A percentile compares a stretch with the other conserved stretches of the same genome.
phyloP scores from a whole-genome alignment of 2,329 filamentous ascomycete genomes.

The Cryphonectria radicalis region DNA sequence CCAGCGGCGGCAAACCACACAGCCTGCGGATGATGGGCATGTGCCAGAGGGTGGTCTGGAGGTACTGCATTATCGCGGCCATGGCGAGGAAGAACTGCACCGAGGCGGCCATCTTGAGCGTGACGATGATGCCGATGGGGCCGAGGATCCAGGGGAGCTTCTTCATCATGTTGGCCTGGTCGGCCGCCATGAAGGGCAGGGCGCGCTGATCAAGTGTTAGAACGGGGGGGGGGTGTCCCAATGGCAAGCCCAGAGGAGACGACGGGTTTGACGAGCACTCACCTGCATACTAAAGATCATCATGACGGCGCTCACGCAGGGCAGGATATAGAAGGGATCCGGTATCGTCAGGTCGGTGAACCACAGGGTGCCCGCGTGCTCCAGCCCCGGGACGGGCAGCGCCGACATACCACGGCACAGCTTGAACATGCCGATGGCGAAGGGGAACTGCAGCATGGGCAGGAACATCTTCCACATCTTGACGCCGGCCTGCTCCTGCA shows the following conservation, averaged over 20 bases:
- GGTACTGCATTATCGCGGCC: slow-evolving; percentile 42
- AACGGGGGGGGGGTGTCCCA: background rate
- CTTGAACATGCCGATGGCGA: slow-evolving; percentile 82
- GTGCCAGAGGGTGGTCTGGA: slow-evolving; percentile 52
- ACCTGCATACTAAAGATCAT: slow-evolving; percentile 65
- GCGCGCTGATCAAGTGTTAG: slow-evolving; percentile 34
- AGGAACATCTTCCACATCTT: slow-evolving; percentile 54
- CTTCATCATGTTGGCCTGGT: slow-evolving; percentile 39
- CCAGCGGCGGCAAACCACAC: slow-evolving; percentile 44
- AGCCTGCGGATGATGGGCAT: slow-evolving; percentile 42
- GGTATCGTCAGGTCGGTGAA: slow-evolving; percentile 73
- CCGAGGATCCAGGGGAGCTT: slow-evolving; percentile 42
- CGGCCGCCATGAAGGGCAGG: slow-evolving; percentile 39
- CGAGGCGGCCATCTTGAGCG: slow-evolving; percentile 49
- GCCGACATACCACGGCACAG: slow-evolving; percentile 73
- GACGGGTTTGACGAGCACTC: slow-evolving; percentile 35
- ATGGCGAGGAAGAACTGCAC: slow-evolving; percentile 67
- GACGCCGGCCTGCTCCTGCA: slow-evolving; percentile 62
- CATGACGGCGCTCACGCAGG: slow-evolving; percentile 60
- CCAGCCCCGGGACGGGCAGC: slow-evolving; percentile 80
- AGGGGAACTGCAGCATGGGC: slow-evolving; percentile 63
- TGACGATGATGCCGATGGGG: slow-evolving; percentile 47
- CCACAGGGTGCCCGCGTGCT: slow-evolving; percentile 75
- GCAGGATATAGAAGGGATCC: slow-evolving; percentile 81
- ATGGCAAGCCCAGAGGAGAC: background rate